Evolutionary conservation across 2,329 filamentous ascomycete genomes (phyloP).

Genomic region (Ophiostoma ips): DNA sequence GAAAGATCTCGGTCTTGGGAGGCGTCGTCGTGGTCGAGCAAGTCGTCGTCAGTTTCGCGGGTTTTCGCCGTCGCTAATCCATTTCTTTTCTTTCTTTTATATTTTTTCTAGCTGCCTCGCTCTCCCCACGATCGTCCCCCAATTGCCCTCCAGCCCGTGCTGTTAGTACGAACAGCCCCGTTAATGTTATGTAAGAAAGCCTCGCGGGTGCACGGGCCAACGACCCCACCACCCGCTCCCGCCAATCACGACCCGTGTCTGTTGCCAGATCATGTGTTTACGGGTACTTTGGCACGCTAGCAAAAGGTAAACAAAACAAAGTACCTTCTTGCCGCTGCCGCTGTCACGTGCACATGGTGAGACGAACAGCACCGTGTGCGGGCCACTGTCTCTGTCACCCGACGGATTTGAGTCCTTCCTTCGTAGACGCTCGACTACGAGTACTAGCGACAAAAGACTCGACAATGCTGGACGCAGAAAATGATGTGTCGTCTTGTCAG

Average conservation of each 20-base stretch:
- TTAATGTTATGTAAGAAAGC: not conserved
- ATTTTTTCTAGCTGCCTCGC: not conserved
- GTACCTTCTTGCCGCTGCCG: not conserved
- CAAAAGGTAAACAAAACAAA: not conserved
- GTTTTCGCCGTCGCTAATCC: not conserved
- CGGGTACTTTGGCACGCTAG: not conserved
- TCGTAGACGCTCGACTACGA: no score
- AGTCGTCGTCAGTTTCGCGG: not conserved
- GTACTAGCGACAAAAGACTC: no score
- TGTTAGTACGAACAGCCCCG: not conserved
- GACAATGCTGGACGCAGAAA: not conserved
- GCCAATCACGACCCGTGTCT: constrained; percentile 3
- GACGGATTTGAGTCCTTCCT: no score
- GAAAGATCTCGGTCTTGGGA: not conserved
- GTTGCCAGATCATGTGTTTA: not conserved
- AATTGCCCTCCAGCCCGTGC: not conserved
- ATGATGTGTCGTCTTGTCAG: no score
- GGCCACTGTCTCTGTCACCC: not conserved
- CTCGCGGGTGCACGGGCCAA: not conserved
- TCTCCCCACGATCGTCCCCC: not conserved
- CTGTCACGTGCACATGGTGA: not conserved
- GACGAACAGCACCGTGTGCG: not conserved
- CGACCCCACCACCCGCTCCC: not conserved
- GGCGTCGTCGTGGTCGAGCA: not conserved
- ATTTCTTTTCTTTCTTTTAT: not conserved